These are phyloP conservation scores for Dothiorella sarmentorum DNA, from an alignment of 2,329 filamentous ascomycete species.

Conservation along the genomic window DNA sequence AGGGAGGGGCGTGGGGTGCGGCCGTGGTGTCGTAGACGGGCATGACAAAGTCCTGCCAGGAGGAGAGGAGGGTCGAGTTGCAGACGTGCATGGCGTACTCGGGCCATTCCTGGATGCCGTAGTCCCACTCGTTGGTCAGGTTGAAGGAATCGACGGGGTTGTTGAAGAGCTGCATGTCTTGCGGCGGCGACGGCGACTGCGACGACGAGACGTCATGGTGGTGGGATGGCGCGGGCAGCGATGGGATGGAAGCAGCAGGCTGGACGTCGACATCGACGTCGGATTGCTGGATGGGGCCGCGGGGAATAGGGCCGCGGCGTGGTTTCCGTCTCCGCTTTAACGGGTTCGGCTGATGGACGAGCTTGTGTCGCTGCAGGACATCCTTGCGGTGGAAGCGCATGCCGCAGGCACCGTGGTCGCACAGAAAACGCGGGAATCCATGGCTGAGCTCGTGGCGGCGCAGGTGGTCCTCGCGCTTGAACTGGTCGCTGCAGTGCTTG, in stretches of 20 bases:
- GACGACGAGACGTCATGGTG: not conserved
- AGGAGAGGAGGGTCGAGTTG: not conserved
- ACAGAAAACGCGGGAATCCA: slow-evolving; percentile 20
- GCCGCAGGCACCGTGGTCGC: slow-evolving; percentile 18
- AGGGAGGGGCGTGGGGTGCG: slow-evolving; percentile 1
- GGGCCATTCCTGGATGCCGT: slow-evolving; percentile 16
- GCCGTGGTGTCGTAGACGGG: slow-evolving; percentile 5
- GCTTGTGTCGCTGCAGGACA: slow-evolving; percentile 19
- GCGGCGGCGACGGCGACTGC: not conserved
- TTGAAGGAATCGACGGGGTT: slow-evolving; percentile 7
- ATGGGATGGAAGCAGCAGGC: not conserved
- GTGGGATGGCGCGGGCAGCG: not conserved
- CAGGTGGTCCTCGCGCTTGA: slow-evolving; percentile 20
- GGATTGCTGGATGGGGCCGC: slow-evolving; percentile 15
- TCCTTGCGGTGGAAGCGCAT: slow-evolving; percentile 21
- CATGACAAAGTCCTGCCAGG: slow-evolving; percentile 16
- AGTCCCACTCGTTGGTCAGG: slow-evolving; percentile 8
- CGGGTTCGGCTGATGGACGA: slow-evolving; percentile 19
- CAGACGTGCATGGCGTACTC: not conserved
- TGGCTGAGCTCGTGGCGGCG: slow-evolving; percentile 21
- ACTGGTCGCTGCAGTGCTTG: slow-evolving; percentile 18
- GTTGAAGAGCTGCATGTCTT: not conserved
- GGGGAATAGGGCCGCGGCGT: slow-evolving; percentile 12
- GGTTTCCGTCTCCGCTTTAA: slow-evolving; percentile 17
- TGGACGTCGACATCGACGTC: not conserved